These are phyloP conservation scores for Centaurea solstitialis DNA, from an alignment of 129 eudicot genomes.

Conservation along the genomic window DNA sequence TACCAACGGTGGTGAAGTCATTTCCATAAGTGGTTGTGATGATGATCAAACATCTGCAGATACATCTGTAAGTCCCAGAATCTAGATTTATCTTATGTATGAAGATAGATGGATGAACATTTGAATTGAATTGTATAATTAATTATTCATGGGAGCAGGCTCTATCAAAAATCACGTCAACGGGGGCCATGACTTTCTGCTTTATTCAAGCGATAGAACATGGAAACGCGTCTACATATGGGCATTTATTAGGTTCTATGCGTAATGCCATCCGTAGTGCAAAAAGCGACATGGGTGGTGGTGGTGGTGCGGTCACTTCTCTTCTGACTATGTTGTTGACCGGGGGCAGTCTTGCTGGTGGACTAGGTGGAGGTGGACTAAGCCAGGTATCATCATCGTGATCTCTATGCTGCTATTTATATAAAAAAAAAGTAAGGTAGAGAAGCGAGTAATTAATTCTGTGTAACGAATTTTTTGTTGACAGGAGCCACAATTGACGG, in stretches of 20 bases:
- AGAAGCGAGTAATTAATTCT: neutral
- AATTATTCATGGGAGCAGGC: constrained; percentile 42
- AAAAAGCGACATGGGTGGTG: constrained; percentile 32
- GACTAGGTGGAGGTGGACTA: constrained; percentile 70
- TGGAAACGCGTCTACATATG: constrained; percentile 51
- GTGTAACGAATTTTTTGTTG: constrained; percentile 7
- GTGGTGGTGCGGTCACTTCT: constrained; percentile 60
- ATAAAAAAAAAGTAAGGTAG: neutral
- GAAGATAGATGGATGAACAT: neutral
- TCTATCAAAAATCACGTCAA: constrained; percentile 44
- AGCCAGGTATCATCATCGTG: constrained; percentile 81
- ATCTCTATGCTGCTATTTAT: neutral
- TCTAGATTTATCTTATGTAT: neutral
- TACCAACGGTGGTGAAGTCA: constrained; percentile 63
- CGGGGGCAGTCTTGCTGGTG: constrained; percentile 58
- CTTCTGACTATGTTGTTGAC: constrained; percentile 76
- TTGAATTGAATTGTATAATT: neutral
- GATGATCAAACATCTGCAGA: constrained; percentile 65
- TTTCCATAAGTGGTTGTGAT: constrained; percentile 67
- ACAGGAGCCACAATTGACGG: constrained; percentile 92
- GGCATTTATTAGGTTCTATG: constrained; percentile 47
- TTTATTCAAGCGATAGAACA: constrained; percentile 58
- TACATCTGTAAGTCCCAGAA: constrained; percentile 50
- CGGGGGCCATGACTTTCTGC: constrained; percentile 65
- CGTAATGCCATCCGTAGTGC: constrained; percentile 41